phyloP scores from a whole-genome alignment of 441 rosid genomes.

The Euphorbia schlechtendalii region DNA sequence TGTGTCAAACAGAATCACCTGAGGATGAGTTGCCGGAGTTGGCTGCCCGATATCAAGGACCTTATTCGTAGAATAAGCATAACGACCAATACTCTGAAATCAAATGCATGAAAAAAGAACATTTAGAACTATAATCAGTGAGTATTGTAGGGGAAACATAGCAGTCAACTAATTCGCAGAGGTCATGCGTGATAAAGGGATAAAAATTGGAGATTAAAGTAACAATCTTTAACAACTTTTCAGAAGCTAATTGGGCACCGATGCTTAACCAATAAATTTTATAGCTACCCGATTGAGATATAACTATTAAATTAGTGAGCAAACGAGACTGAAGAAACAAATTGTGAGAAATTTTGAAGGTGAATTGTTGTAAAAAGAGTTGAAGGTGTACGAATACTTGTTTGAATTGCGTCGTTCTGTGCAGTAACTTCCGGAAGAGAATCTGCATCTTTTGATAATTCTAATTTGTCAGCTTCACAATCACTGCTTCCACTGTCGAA shows the following conservation, averaged over 20 bases:
- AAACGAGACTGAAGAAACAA: slow-evolving; percentile 2
- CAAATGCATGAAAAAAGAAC: slow-evolving; percentile 9
- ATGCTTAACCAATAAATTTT: neutral
- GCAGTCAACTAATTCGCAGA: neutral
- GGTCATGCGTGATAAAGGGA: neutral
- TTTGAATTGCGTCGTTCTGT: slow-evolving; percentile 25
- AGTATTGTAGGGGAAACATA: neutral
- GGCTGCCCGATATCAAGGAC: slow-evolving; percentile 78
- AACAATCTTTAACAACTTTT: neutral
- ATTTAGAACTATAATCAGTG: neutral
- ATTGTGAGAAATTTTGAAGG: too few species aligned
- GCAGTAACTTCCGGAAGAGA: slow-evolving; percentile 37
- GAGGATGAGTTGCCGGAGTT: slow-evolving; percentile 79
- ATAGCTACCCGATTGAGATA: slow-evolving; percentile 13
- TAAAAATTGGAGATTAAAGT: neutral
- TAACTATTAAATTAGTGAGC: slow-evolving; percentile 7
- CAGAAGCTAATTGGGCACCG: slow-evolving; percentile 8
- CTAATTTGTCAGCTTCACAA: neutral
- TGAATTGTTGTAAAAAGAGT: too few species aligned
- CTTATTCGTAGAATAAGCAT: slow-evolving; percentile 48
- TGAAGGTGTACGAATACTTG: slow-evolving; percentile 32
- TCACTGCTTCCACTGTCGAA: neutral
- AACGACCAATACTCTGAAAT: slow-evolving; percentile 38
- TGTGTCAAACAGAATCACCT: slow-evolving; percentile 38
- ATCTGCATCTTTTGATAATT: slow-evolving; percentile 30